Percentiles rank a stretch among this genome's conserved stretches.
These are phyloP conservation scores for Coemansia sp. DNA, from an alignment of 192 early-diverging fungal genomes.

Conservation along the genomic window DNA sequence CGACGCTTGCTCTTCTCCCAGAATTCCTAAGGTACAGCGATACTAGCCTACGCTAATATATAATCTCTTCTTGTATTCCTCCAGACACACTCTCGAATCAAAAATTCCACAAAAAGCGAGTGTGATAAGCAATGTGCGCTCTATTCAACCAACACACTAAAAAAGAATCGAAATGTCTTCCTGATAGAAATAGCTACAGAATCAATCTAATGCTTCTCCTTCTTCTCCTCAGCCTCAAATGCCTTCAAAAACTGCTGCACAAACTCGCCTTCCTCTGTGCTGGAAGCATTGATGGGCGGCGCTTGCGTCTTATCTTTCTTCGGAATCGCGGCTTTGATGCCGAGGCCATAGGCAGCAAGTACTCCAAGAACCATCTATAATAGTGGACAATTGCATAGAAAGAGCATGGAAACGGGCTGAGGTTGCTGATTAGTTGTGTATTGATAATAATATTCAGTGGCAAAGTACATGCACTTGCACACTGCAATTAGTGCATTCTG, in stretches of 20 bases:
- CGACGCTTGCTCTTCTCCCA: slow-evolving; percentile 31
- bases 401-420: no score
- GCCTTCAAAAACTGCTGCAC: slow-evolving; percentile 54
- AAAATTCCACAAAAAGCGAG: not conserved
- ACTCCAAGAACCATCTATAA: slow-evolving; percentile 53
- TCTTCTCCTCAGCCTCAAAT: slow-evolving; percentile 46
- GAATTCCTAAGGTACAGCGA: not conserved
- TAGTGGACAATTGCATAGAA: not conserved
- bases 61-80: no score
- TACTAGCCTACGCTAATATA: no score
- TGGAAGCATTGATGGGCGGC: slow-evolving; percentile 50
- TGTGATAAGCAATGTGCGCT: no score
- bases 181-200: no score
- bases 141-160: no score
- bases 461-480: no score
- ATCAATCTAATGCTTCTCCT: not conserved
- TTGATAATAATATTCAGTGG: not conserved
- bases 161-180: no score
- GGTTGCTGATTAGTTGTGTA: not conserved
- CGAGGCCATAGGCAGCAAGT: slow-evolving; percentile 41
- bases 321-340: slow-evolving; percentile 38
- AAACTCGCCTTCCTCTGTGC: slow-evolving; percentile 49
- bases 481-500: no score
- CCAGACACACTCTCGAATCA: not conserved
- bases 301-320: slow-evolving; percentile 48